Percentiles rank a stretch among this genome's conserved stretches.
phyloP scores from a whole-genome alignment of 2,329 filamentous ascomycete species.

The Decorospora gaudefroyi region DNA sequence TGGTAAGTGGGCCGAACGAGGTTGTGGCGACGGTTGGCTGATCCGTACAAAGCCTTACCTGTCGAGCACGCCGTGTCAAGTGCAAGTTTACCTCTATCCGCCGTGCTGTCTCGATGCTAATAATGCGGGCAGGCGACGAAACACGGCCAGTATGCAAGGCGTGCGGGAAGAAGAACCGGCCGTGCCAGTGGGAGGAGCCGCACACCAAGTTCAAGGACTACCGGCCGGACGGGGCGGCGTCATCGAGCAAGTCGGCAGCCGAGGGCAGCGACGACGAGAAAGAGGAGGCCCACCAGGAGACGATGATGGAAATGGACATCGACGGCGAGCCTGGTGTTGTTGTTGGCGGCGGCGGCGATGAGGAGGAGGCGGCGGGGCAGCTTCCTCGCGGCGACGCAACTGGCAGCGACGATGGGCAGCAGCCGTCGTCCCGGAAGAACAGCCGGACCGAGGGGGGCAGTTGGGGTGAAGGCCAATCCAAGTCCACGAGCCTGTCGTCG shows the following conservation, averaged over 20 bases:
- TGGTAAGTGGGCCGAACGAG: constrained; percentile 30
- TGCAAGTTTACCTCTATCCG: constrained; percentile 23
- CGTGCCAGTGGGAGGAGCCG: constrained; percentile 38
- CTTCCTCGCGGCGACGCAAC: no score
- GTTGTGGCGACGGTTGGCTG: constrained; percentile 4
- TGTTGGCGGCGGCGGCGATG: no score
- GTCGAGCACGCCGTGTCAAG: constrained; percentile 40
- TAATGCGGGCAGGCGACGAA: constrained; percentile 34
- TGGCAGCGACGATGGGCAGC: no score
- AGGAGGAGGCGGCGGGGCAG: no score
- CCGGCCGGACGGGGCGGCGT: constrained; percentile 25
- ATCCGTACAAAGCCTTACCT: constrained; percentile 30
- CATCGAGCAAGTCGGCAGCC: constrained; percentile 18
- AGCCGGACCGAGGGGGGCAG: constrained; percentile 14
- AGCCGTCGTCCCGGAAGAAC: constrained; percentile 19
- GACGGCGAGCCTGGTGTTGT: no score
- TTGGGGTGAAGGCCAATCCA: constrained; percentile 15
- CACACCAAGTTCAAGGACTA: constrained; percentile 37
- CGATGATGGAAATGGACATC: constrained; percentile 26
- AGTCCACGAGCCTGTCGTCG: constrained; percentile 19
- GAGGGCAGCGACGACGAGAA: constrained; percentile 16
- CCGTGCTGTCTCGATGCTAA: constrained; percentile 3
- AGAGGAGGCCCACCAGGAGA: constrained; percentile 6
- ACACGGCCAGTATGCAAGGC: constrained; percentile 35
- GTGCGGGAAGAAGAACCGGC: constrained; percentile 40